Evolutionary conservation across 2,329 filamentous ascomycete genomes (phyloP).

Genomic region (Aspergillus melleus): DNA sequence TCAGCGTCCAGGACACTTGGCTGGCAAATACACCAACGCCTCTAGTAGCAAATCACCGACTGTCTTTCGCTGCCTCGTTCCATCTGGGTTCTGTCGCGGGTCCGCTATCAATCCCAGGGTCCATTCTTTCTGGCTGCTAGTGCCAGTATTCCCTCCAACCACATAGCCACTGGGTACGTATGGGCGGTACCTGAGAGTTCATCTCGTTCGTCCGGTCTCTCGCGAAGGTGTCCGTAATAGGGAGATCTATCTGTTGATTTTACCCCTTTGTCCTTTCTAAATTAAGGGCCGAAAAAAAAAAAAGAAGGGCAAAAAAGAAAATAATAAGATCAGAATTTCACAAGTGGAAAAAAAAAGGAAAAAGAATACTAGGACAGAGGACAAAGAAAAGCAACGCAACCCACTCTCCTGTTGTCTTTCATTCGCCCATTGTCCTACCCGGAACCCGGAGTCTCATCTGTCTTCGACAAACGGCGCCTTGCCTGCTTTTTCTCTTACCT

Average conservation of each 20-base stretch:
- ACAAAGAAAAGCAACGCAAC: conserved; percentile 14
- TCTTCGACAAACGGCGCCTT: conserved; percentile 20
- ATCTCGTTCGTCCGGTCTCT: not conserved
- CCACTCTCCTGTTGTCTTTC: conserved; percentile 10
- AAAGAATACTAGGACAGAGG: not conserved
- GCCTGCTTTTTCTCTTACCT: conserved; percentile 13
- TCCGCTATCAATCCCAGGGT: conserved; percentile 23
- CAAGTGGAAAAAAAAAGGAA: not conserved
- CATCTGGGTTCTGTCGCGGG: conserved; percentile 25
- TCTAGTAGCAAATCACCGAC: conserved; percentile 17
- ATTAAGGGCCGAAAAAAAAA: not conserved
- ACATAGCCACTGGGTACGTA: conserved; percentile 14
- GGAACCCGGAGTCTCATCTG: conserved; percentile 14
- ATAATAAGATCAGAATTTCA: conserved; percentile 5
- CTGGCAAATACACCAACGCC: conserved; percentile 7
- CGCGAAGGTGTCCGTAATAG: not conserved
- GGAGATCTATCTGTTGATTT: not conserved
- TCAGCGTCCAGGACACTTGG: conserved; percentile 4
- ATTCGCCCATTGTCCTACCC: conserved; percentile 13
- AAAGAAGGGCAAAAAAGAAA: conserved; percentile 2
- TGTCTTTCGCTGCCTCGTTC: conserved; percentile 12
- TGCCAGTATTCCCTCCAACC: conserved; percentile 20
- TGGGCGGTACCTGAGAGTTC: conserved; percentile 12
- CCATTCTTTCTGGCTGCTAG: conserved; percentile 22
- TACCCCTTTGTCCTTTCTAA: not conserved